A percentile compares a stretch with the other conserved stretches of the same genome.
Conservation (phyloP, 2,329 filamentous ascomycete species). For the Raffaelea arxii region DNA sequence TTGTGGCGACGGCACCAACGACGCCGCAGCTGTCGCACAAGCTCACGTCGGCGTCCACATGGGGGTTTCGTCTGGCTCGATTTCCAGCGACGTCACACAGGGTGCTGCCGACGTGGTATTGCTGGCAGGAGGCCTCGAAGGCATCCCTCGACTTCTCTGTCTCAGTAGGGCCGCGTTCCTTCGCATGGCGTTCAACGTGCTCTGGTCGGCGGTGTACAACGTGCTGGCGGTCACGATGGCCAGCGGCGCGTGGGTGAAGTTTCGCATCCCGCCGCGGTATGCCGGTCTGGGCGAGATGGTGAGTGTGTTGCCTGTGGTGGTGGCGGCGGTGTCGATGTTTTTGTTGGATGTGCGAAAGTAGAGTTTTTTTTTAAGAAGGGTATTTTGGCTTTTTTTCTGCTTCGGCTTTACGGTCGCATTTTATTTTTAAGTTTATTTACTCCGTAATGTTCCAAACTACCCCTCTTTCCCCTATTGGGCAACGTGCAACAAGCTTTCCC, state of each 20-base stretch:
- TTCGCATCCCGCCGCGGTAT: slow-evolving; percentile 46
- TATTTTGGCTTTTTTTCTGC: too few species aligned
- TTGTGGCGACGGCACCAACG: slow-evolving; percentile 71
- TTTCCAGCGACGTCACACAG: slow-evolving; percentile 50
- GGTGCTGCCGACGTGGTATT: slow-evolving; percentile 62
- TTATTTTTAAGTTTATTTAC: too few species aligned
- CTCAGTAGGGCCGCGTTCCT: slow-evolving; percentile 33
- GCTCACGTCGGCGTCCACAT: slow-evolving; percentile 65
- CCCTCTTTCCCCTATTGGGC: too few species aligned
- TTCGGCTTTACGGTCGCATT: too few species aligned
- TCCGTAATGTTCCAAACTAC: too few species aligned
- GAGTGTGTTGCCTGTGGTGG: slow-evolving; percentile 61
- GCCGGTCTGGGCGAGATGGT: slow-evolving; percentile 65
- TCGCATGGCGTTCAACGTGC: slow-evolving; percentile 58
- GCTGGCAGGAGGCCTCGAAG: slow-evolving; percentile 42
- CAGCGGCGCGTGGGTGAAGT: slow-evolving; percentile 46
- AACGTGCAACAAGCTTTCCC: too few species aligned
- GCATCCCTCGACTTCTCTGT: slow-evolving; percentile 49
- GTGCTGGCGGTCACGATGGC: slow-evolving; percentile 56
- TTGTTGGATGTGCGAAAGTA: too few species aligned
- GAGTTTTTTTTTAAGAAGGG: too few species aligned
- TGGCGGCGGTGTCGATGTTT: slow-evolving; percentile 42
- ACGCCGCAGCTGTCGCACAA: slow-evolving; percentile 61
- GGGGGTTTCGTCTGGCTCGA: slow-evolving; percentile 35
- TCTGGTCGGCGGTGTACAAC: slow-evolving; percentile 64